Base-by-base conservation (phyloP, 176 grass and related monocot species). In the Musa beccarii region DNA sequence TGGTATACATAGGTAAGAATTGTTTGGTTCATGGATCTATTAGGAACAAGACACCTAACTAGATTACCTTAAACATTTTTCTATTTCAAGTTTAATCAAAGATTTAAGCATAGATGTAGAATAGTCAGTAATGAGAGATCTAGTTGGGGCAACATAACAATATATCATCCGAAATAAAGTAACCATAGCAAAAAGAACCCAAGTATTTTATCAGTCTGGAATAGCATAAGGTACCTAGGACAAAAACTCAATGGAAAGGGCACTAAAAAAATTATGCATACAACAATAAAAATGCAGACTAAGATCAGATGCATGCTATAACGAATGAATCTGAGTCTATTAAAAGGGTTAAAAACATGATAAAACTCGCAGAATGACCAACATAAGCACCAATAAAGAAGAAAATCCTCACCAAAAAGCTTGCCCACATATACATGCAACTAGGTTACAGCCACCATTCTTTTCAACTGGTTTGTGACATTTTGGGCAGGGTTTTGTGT, bases 391-490 rank as follows among this genome's bases (percentile, higher is more conserved):
- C 55, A 73, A 73, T 28, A 66, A 75, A 52, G 34, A 75, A 85
- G 10, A 21, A 23, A 67, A 74, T 56, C 43, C 82, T 90, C 77
- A 96, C 92, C 92, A 96, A 75, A 96, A 96, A 70, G 85, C 72
- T 82, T 96, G 92, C 83, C 85, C 86, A 72, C 92, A 96, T 71
- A 91, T 88, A 79, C 92, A 92, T 25, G 81, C 83, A 73, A 96
- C 92, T 28, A 88, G 86, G 62, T 96, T 96, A 59, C 92, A 92
- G 69, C 89, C 92, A 80, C 87, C 88, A 79, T 96, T 88, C 81
- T 96, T 96, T 74, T 91, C 85, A 52, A 96, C 92, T 29, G 86
- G 88, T 75, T 96, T 96, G 74, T 89, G 86, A 82, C 92, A 96
- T 63, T 92, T 91, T 74, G 92, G 92, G 75, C 92, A 96, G 13